Conservation (phyloP, 2,329 filamentous ascomycete species). For the Zalaria obscura region DNA sequence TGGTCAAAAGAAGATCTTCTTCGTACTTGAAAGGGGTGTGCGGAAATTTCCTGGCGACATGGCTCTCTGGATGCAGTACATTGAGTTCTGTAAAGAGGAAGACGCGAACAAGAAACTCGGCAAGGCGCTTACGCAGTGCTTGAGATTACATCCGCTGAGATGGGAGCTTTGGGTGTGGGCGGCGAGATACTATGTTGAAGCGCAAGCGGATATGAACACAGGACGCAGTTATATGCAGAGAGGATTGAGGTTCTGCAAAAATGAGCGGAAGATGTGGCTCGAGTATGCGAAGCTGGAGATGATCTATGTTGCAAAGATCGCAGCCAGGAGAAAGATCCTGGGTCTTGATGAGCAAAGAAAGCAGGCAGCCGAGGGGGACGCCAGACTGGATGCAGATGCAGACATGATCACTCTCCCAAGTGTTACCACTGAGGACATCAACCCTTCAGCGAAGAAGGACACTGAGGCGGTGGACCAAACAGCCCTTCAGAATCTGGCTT, state of each 20-base stretch:
- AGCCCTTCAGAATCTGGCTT: constrained; percentile 48
- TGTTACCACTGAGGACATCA: constrained; percentile 49
- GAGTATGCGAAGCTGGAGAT: constrained; percentile 87
- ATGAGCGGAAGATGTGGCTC: constrained; percentile 61
- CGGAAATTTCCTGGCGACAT: constrained; percentile 71
- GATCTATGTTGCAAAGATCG: constrained; percentile 76
- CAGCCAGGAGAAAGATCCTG: constrained; percentile 54
- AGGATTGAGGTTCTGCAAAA: constrained; percentile 77
- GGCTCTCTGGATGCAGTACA: constrained; percentile 78
- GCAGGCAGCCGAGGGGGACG: constrained; percentile 28
- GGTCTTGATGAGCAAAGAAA: constrained; percentile 40
- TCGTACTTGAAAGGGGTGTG: constrained; percentile 76
- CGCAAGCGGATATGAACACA: constrained; percentile 72
- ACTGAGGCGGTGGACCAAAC: constrained; percentile 34
- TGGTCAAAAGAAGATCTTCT: constrained; percentile 72
- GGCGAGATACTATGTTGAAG: constrained; percentile 64
- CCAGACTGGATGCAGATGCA: constrained; percentile 22
- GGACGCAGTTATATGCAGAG: constrained; percentile 79
- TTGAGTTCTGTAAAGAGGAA: constrained; percentile 62
- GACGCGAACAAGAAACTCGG: constrained; percentile 46
- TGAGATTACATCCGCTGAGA: constrained; percentile 76
- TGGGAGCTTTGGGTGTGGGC: constrained; percentile 73
- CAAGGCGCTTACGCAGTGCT: constrained; percentile 48
- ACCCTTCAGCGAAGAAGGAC: constrained; percentile 37
- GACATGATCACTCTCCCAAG: constrained; percentile 44